phyloP scores from a whole-genome alignment of 2,329 filamentous ascomycete species.

The Helotiales sp. region DNA sequence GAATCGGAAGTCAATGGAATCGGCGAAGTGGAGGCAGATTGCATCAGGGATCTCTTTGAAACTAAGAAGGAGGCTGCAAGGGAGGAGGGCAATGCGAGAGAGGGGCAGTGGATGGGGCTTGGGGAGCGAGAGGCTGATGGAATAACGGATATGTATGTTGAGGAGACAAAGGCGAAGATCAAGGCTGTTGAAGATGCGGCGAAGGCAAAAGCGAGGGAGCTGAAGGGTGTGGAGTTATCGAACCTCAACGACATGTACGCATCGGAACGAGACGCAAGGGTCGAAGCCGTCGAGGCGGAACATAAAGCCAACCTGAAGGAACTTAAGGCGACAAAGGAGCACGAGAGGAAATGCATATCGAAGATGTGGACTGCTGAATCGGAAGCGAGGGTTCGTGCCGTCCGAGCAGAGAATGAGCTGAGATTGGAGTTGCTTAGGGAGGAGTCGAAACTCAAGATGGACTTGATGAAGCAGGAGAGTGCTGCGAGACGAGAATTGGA shows the following conservation, averaged over 20 bases:
- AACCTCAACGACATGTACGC: neutral
- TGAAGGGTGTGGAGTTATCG: neutral
- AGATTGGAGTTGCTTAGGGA: slow-evolving; percentile 10
- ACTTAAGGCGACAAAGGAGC: neutral
- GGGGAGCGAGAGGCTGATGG: neutral
- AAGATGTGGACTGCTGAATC: neutral
- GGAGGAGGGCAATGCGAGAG: neutral
- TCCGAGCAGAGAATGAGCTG: neutral
- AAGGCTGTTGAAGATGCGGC: neutral
- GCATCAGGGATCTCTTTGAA: neutral
- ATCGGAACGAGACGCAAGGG: neutral
- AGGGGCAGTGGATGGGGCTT: neutral
- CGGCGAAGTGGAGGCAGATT: neutral
- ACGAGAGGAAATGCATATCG: slow-evolving; percentile 8
- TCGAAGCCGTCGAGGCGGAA: neutral
- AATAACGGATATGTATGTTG: neutral
- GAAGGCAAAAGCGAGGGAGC: neutral
- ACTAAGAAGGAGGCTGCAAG: neutral
- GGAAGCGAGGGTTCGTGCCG: neutral
- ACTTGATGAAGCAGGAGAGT: slow-evolving; percentile 6
- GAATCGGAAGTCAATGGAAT: neutral
- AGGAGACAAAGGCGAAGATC: neutral
- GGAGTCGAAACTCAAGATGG: slow-evolving; percentile 10
- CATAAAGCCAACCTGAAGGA: neutral
- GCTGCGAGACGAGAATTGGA: neutral